phyloP scores from a whole-genome alignment of 1,139 yeast species.

The Yarrowia galli region DNA sequence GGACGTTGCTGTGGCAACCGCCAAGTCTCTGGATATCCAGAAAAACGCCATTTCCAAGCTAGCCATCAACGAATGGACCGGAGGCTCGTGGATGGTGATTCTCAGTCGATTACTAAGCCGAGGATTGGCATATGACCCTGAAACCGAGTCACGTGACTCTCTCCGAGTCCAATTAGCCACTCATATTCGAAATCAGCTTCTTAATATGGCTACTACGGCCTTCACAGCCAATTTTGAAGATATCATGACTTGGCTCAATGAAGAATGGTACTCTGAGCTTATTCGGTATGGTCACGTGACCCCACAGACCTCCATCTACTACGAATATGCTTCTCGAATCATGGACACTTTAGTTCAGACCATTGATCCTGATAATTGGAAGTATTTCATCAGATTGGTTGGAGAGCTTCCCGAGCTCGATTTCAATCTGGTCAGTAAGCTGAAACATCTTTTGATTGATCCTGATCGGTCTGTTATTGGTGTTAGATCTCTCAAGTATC shows the following conservation, averaged over 20 bases:
- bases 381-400: constrained; percentile 77
- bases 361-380: constrained; percentile 79
- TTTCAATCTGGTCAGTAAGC: constrained; percentile 63
- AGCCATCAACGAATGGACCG: constrained; percentile 62
- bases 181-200: constrained; percentile 71
- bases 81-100: constrained; percentile 79
- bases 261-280: constrained; percentile 87
- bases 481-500: constrained; percentile 73
- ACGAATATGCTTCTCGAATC: constrained; percentile 71
- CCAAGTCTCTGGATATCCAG: constrained; percentile 43
- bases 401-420: constrained; percentile 86
- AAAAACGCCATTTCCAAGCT: constrained; percentile 46
- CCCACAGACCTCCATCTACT: constrained; percentile 44
- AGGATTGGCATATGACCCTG: constrained; percentile 57
- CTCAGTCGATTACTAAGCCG: constrained; percentile 80
- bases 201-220: constrained; percentile 75
- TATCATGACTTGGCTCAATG: constrained; percentile 93
- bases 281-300: constrained; percentile 48
- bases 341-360: constrained; percentile 85
- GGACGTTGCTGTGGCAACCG: constrained; percentile 41
- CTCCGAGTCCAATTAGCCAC: constrained; percentile 55
- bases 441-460: constrained; percentile 81
- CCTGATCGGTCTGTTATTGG: constrained; percentile 85
- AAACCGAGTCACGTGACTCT: constrained; percentile 45
- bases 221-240: constrained; percentile 76